phyloP scores from a whole-genome alignment of 345 rosid species.

The Salix koriyanagi region DNA sequence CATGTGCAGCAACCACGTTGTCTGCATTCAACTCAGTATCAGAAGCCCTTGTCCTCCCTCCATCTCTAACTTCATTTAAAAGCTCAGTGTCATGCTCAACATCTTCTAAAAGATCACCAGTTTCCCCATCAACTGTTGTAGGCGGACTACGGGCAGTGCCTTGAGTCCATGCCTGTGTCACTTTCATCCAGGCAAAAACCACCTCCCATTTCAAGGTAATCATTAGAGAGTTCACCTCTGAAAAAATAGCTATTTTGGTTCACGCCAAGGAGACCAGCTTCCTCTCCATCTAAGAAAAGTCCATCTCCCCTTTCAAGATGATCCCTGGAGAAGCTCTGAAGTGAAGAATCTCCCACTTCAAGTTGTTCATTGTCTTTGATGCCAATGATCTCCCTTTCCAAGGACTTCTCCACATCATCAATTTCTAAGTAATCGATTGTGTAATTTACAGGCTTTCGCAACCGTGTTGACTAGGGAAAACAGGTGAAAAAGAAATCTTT shows the following conservation, averaged over 20 bases:
- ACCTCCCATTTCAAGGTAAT: constrained; percentile 55
- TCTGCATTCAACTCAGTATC: constrained; percentile 7
- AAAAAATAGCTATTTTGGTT: constrained; percentile 20
- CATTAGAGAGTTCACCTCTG: constrained; percentile 29
- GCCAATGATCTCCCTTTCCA: constrained; percentile 14
- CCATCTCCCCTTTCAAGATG: constrained; percentile 49
- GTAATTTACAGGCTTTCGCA: constrained; percentile 56
- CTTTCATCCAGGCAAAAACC: constrained; percentile 69
- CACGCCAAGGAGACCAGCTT: constrained; percentile 22
- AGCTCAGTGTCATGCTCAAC: constrained; percentile 10
- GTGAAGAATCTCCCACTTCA: constrained; percentile 18
- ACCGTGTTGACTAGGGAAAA: constrained; percentile 54
- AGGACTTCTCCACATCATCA: constrained; percentile 35
- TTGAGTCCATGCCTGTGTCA: constrained; percentile 23
- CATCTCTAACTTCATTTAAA: background rate
- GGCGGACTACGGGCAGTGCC: constrained; percentile 13
- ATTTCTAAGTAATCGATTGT: constrained; percentile 30
- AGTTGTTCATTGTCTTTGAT: constrained; percentile 14
- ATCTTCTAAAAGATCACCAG: constrained; percentile 11
- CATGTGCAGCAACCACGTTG: constrained; percentile 8
- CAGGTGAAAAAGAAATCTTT: background rate
- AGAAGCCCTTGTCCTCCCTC: background rate
- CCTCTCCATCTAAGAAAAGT: constrained; percentile 40
- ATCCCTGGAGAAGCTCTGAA: constrained; percentile 20
- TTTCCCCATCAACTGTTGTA: background rate